A percentile compares a stretch with the other conserved stretches of the same genome.
Conservation (phyloP, 495 filamentous ascomycete genomes). For the Talaromyces wortmannii region DNA sequence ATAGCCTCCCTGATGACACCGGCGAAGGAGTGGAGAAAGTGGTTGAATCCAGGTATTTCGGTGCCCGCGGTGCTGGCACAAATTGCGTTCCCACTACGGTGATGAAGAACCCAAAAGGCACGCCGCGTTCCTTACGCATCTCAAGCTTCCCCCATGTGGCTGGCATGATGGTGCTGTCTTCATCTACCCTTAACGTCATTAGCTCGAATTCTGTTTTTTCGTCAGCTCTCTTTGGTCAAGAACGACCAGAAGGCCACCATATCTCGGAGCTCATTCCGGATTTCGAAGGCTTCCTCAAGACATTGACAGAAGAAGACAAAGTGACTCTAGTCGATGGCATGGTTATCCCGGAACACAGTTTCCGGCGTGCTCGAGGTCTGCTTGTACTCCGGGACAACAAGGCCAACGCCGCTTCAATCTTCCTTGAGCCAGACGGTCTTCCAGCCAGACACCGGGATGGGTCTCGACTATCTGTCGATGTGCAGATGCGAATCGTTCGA, state of each 20-base stretch:
- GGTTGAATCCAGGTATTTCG: constrained; percentile 66
- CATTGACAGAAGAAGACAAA: constrained; percentile 81
- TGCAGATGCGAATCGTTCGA: constrained; percentile 92
- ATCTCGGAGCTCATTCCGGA: constrained; percentile 78
- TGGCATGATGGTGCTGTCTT: constrained; percentile 84
- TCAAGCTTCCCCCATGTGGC: constrained; percentile 96
- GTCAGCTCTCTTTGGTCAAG: constrained; percentile 81
- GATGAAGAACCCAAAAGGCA: constrained; percentile 58
- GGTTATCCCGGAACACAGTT: constrained; percentile 92
- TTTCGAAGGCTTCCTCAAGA: constrained; percentile 74
- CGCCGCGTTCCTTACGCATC: constrained; percentile 62
- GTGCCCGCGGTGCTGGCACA: constrained; percentile 64
- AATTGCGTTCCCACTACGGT: constrained; percentile 76
- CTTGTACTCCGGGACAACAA: constrained; percentile 76
- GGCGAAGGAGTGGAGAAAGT: constrained; percentile 67
- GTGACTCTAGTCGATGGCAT: constrained; percentile 84
- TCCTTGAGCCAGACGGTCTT: constrained; percentile 74
- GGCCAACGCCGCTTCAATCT: constrained; percentile 61
- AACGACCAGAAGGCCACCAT: constrained; percentile 69
- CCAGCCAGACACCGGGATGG: constrained; percentile 86
- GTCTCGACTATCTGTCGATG: constrained; percentile 81
- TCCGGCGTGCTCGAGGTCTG: constrained; percentile 79
- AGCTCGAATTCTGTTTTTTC: constrained; percentile 95
- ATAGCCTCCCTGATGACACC: constrained; percentile 52
- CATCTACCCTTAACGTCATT: constrained; percentile 67